These are phyloP conservation scores for Elaeis oleifera DNA, from an alignment of 202 grass and related monocot species.

Conservation along the genomic window DNA sequence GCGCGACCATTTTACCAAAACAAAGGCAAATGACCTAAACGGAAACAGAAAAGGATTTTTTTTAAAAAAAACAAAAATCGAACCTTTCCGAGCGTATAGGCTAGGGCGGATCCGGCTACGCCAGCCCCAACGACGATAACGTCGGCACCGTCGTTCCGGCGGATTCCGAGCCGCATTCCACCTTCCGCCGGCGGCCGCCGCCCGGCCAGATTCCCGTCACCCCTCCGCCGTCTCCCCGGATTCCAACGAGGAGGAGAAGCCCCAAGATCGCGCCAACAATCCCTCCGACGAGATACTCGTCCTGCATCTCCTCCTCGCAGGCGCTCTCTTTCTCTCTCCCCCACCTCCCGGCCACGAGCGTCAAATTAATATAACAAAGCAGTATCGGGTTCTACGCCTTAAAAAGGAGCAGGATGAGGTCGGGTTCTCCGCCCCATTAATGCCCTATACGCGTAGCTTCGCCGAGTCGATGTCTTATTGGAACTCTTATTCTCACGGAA, in stretches of 20 bases:
- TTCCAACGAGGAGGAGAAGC: slow-evolving; percentile 18
- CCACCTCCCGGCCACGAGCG: too few relatives aligned
- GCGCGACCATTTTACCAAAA: too few relatives aligned
- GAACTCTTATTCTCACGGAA: too few relatives aligned
- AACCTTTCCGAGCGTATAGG: slow-evolving; percentile 87
- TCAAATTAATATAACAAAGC: too few relatives aligned
- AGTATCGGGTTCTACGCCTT: too few relatives aligned
- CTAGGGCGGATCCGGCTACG: slow-evolving; percentile 89
- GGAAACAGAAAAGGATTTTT: too few relatives aligned
- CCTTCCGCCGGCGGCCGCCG: background rate
- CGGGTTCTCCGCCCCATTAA: too few relatives aligned
- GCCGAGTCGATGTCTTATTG: too few relatives aligned
- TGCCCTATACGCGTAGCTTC: too few relatives aligned
- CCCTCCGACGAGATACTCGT: slow-evolving; percentile 15
- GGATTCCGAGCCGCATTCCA: background rate
- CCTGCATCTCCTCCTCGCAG: slow-evolving; percentile 9
- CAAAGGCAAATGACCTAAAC: too few relatives aligned
- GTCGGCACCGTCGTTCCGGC: slow-evolving; percentile 30
- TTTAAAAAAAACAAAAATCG: slow-evolving; percentile 12
- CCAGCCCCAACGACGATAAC: slow-evolving; percentile 89
- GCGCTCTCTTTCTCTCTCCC: background rate
- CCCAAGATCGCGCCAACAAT: slow-evolving; percentile 21
- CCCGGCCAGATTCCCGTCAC: slow-evolving; percentile 1
- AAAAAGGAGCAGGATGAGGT: too few relatives aligned
- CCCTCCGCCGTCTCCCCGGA: background rate